Evolutionary conservation across 768 basidiomycete genomes (phyloP), one percentile per base, ranked within the genome.

Genomic region (Termitomyces sp.): DNA sequence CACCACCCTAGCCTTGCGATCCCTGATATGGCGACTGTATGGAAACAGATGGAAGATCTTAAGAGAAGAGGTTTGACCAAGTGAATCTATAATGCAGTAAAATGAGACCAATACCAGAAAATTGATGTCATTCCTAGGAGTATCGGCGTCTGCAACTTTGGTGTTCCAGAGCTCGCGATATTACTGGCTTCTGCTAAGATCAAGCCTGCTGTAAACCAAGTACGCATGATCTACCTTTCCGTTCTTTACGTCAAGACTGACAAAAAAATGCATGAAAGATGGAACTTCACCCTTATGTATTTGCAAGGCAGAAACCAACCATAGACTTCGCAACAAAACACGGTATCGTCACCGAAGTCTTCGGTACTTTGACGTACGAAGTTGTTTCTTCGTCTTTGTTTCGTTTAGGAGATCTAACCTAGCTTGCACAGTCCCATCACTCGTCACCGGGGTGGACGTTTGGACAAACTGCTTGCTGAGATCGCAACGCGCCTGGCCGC

Each of bases 171-270:
- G 50, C 73, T 91, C n/a, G 72, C 85, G 64, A 69, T 69, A 4
- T 58, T 90, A 6, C 53, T 84, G 51, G 79, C 79, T 62, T 65
- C 69, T 0, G 83, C 84, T 1, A 74, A 71, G 33, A 69, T 85
- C 62, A 81, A 77, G 36, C 89, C 88, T 5, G 86, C 81, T 1
- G 86, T 86, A 39, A 89, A 90, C 65, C 88, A 91, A 74, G 87
- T 84, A n/a, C 3, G 60, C 61, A 34, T 55, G 12, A 20, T n/a
- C 12, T 8, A 16, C 42, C 26, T 29, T 20, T 37, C 42, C 20
- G 20, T 29, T 18, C 16, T 13, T 15, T 1, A 5, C 49, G 13
- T 8, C 8, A 42, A 48, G 44, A 51, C 28, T 36, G 48, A 37
- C 51, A 41, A 16, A 20, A 3, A 20, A n/a, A 20, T 20, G 15